Evolutionary conservation across 1,284 basidiomycete species (phyloP).

Genomic region (Phylloporus sp.): DNA sequence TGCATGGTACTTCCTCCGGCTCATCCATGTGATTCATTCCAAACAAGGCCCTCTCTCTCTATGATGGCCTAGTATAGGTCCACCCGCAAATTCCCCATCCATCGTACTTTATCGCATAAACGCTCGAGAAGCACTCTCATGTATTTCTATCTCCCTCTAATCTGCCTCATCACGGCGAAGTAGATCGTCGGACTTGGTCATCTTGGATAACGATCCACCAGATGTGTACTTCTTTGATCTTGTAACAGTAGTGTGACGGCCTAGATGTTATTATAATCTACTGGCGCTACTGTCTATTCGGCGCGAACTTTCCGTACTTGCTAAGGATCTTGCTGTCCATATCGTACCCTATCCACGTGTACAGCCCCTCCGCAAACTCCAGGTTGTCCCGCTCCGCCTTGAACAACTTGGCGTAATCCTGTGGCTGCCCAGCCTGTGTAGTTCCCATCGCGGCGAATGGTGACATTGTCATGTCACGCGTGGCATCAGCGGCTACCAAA

Average conservation of each 20-base stretch:
- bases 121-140: conserved; percentile 27
- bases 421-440: conserved; percentile 59
- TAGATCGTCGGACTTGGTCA: conserved; percentile 19
- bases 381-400: conserved; percentile 94
- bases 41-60: conserved; percentile 72
- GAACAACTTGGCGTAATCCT: conserved; percentile 91
- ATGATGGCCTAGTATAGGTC: conserved; percentile 73
- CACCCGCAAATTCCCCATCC: conserved; percentile 8
- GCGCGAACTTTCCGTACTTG: conserved; percentile 66
- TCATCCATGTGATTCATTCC: conserved; percentile 18
- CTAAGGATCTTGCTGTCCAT: conserved; percentile 79
- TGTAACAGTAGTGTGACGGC: conserved; percentile 32
- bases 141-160: conserved; percentile 35
- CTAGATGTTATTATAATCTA: conserved; percentile 29
- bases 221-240: conserved; percentile 31
- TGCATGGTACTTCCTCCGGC: conserved; percentile 16
- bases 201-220: conserved; percentile 21
- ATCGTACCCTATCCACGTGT: conserved; percentile 80
- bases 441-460: conserved; percentile 71
- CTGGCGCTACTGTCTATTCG: conserved; percentile 25
- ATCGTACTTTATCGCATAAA: conserved; percentile 31
- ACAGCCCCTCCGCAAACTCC: conserved; percentile 85
- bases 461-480: conserved; percentile 72
- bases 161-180: conserved; percentile 15
- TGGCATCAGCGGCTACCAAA: conserved; percentile 71